A percentile compares a stretch with the other conserved stretches of the same genome.
These are phyloP conservation scores for Phytophthora meadii DNA, from an alignment of 352 stramenopile species.

Conservation along the genomic window DNA sequence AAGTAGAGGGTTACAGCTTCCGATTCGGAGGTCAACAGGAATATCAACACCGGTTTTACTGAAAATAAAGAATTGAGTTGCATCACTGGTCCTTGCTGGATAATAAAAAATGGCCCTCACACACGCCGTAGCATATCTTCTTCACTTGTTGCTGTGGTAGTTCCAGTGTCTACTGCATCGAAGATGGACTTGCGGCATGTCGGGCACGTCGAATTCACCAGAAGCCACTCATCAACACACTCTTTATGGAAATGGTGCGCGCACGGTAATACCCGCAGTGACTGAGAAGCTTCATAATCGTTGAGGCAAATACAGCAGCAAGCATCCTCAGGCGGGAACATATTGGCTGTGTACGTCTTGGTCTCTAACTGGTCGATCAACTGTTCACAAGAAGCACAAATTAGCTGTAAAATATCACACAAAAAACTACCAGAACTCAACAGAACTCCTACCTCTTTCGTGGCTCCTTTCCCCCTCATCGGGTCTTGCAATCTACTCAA, in stretches of 20 bases:
- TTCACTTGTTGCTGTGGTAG: conserved; percentile 44
- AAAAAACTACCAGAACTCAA: not conserved
- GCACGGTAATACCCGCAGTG: conserved; percentile 94
- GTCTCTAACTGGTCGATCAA: conserved; percentile 72
- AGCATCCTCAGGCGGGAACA: conserved; percentile 83
- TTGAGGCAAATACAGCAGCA: conserved; percentile 94
- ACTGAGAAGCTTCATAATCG: conserved; percentile 89
- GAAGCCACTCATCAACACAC: conserved; percentile 91
- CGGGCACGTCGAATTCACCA: conserved; percentile 89
- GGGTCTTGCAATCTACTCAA: conserved; percentile 91
- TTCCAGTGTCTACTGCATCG: conserved; percentile 30
- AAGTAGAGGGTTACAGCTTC: conserved; percentile 6
- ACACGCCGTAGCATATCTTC: conserved; percentile 73
- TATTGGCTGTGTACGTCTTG: conserved; percentile 61
- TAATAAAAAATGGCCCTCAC: conserved; percentile 24
- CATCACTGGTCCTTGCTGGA: conserved; percentile 14
- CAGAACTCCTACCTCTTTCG: conserved; percentile 58
- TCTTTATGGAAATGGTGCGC: conserved; percentile 95
- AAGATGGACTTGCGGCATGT: conserved; percentile 90
- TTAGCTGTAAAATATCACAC: conserved; percentile 1
- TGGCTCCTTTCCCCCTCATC: conserved; percentile 86
- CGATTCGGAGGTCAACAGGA: conserved; percentile 17
- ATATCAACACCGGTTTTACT: conserved; percentile 32
- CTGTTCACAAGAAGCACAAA: conserved; percentile 33
- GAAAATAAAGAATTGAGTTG: conserved; percentile 21